Percentiles rank a stretch among this genome's conserved stretches.
phyloP scores from a whole-genome alignment of 441 rosid genomes.

The Hura crepitans region DNA sequence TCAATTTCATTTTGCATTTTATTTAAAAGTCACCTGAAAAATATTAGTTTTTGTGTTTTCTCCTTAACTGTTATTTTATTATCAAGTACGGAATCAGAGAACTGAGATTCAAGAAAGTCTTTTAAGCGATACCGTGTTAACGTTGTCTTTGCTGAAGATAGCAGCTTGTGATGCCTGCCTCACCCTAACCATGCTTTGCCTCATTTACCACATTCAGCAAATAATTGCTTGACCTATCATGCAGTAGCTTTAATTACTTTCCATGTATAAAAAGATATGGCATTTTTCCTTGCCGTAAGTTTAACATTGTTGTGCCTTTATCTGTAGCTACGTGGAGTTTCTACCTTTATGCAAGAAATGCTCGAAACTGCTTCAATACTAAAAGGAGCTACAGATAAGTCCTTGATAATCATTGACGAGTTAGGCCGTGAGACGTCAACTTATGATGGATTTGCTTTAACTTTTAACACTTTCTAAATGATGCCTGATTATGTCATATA shows the following conservation, averaged over 20 bases:
- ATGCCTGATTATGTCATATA: too few relatives aligned
- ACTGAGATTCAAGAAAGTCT: too few relatives aligned
- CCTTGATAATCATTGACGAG: constrained; percentile 92
- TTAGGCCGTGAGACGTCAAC: constrained; percentile 98
- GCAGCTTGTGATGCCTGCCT: background rate
- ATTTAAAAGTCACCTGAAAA: background rate
- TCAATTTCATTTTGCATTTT: background rate
- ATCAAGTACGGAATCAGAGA: too few relatives aligned
- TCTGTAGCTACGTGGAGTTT: constrained; percentile 80
- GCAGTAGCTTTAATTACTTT: background rate
- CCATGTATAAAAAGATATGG: background rate
- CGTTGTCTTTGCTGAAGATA: background rate
- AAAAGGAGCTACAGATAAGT: constrained; percentile 87
- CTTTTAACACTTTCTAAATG: background rate
- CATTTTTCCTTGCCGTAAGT: constrained; percentile 12
- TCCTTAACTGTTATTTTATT: too few relatives aligned
- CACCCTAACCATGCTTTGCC: too few relatives aligned
- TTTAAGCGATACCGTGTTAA: background rate
- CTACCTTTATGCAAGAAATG: constrained; percentile 96
- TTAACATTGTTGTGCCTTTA: constrained; percentile 18
- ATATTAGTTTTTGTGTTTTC: background rate
- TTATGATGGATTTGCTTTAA: constrained; percentile 88
- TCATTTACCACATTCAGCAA: constrained; percentile 10
- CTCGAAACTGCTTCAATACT: constrained; percentile 96
- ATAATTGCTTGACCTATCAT: background rate